A percentile compares a stretch with the other conserved stretches of the same genome.
Evolutionary conservation across 2,329 filamentous ascomycete genomes (phyloP).

Genomic region (Calycina marina): DNA sequence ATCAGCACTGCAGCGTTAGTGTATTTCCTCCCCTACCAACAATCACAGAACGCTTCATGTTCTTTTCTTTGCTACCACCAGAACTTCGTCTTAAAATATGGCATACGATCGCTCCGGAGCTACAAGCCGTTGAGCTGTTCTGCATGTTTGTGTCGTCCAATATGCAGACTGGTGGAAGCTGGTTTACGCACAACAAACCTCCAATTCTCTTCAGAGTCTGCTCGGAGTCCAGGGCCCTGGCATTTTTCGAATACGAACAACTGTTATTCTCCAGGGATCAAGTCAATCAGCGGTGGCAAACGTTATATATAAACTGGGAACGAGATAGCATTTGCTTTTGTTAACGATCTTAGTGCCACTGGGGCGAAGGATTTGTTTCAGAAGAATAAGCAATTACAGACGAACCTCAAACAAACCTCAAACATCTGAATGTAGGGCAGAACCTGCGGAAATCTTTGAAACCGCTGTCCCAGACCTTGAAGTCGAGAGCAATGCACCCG

Average conservation of each 20-base stretch:
- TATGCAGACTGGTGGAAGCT: constrained; percentile 5
- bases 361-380: constrained; percentile 5
- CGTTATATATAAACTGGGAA: constrained; percentile 9
- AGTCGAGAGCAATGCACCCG: background rate
- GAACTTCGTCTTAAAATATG: constrained; percentile 11
- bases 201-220: constrained; percentile 10
- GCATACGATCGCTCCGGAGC: constrained; percentile 4
- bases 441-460: constrained; percentile 7
- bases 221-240: constrained; percentile 10
- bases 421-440: constrained; percentile 5
- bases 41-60: constrained; percentile 5
- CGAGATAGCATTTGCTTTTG: constrained; percentile 7
- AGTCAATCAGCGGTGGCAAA: constrained; percentile 2
- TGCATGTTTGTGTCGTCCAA: constrained; percentile 6
- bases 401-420: constrained; percentile 5
- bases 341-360: constrained; percentile 1
- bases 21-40: constrained; percentile 1
- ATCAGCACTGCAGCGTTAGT: constrained; percentile 4
- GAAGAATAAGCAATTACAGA: constrained; percentile 7
- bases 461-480: constrained; percentile 2
- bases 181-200: constrained; percentile 10
- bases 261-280: constrained; percentile 15
- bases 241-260: constrained; percentile 10
- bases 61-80: constrained; percentile 9
- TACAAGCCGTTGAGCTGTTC: constrained; percentile 7